A percentile compares a stretch with the other conserved stretches of the same genome.
Evolutionary conservation across 2,329 filamentous ascomycete genomes (phyloP).

Genomic region (Cladosporium sphaerospermum): DNA sequence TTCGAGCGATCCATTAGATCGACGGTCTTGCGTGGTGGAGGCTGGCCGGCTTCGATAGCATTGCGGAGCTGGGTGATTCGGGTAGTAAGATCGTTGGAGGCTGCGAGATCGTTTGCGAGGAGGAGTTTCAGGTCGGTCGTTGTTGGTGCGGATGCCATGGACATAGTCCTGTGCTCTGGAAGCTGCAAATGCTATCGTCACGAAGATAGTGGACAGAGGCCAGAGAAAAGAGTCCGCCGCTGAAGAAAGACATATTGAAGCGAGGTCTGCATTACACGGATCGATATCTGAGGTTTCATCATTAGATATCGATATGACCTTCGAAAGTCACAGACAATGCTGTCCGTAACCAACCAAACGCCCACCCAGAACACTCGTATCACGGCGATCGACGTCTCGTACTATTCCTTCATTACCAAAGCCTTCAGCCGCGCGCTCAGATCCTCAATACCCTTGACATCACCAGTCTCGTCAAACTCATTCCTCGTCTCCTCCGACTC

Average conservation of each 20-base stretch:
- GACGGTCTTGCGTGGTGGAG: background rate
- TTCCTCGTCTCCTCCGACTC: constrained; percentile 12
- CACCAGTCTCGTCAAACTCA: constrained; percentile 13
- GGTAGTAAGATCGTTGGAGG: constrained; percentile 17
- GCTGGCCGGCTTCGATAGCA: constrained; percentile 14
- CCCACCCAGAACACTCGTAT: background rate
- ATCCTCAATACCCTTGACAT: constrained; percentile 3
- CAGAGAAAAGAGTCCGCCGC: too few relatives aligned
- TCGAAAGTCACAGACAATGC: background rate
- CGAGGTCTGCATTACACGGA: background rate
- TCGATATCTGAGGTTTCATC: background rate
- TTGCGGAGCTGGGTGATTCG: constrained; percentile 18
- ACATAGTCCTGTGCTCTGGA: background rate
- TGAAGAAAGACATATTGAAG: too few relatives aligned
- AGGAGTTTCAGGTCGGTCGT: constrained; percentile 17
- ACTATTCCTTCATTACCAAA: background rate
- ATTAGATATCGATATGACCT: background rate
- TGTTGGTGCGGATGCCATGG: constrained; percentile 8
- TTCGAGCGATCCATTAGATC: constrained; percentile 16
- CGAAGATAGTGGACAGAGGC: too few relatives aligned
- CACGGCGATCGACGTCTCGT: background rate
- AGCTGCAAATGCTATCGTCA: too few relatives aligned
- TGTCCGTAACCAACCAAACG: background rate
- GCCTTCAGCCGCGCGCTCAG: background rate
- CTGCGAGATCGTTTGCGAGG: constrained; percentile 18